Evolutionary conservation across 176 grass and related monocot species (phyloP), one percentile per base, ranked within the genome.

Genomic region (Triticum monococcum): DNA sequence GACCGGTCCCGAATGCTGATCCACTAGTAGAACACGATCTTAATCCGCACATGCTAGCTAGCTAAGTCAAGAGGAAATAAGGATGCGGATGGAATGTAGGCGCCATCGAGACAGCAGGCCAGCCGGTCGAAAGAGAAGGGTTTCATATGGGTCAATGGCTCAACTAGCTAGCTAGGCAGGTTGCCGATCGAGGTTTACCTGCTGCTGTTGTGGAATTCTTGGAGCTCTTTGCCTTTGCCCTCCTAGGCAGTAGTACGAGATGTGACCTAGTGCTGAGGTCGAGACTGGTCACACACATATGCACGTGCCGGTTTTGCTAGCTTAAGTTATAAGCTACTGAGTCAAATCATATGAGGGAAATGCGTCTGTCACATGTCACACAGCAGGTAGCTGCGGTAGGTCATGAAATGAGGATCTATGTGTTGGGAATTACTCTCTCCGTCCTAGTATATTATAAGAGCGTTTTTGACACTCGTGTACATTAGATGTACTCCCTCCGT

Each of bases 131-230:
- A 40, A 83, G 22, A 64, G 52, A 73, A 38, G 7, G 4, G 16
- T 74, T 87, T 81, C 78, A 56, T 48, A 75, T 26, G 69, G 69
- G 60, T 67, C 57, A 81, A 68, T 35, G 38, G 20, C 67, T 82
- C 62, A 70, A 18, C 22, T 50, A 22, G 30, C 30, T 68, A n/a
- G n/a, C n/a, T n/a, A n/a, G n/a, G n/a, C n/a, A 22, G 30, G 24
- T 52, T n/a, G 20, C 77, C 17, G 50, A 24, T n/a, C n/a, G n/a
- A n/a, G n/a, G 41, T 13, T 41, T 73, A 74, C 38, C 72, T 11
- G 22, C 22, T n/a, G 31, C 38, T 40, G 8, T 65, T 1, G 26
- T 26, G 26, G 9, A 4, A 0, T 14, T 22, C 7, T 22, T 59
- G 13, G 10, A 10, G 2, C 11, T 22, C 85, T 57, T 57, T 57